Evolutionary conservation across 148 eudicot genomes (phyloP).

Genomic region (Arbutus unedo): DNA sequence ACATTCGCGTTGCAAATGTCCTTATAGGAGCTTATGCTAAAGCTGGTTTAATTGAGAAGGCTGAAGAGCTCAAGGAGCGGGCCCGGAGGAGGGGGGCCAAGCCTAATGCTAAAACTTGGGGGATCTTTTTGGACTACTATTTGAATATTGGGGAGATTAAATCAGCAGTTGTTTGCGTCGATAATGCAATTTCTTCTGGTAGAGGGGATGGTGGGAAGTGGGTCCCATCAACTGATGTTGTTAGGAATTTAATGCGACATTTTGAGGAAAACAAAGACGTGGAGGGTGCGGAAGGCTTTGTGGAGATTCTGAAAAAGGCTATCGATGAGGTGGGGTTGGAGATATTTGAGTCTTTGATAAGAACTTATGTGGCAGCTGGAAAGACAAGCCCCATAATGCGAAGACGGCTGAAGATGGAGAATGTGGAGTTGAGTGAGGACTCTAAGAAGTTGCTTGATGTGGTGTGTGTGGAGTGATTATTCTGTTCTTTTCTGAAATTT

Average conservation of each 20-base stretch:
- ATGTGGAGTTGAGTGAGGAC: conserved; percentile 68
- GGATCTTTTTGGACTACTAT: conserved; percentile 66
- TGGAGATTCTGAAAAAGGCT: conserved; percentile 55
- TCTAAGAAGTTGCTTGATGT: conserved; percentile 62
- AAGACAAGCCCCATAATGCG: conserved; percentile 59
- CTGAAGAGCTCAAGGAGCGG: conserved; percentile 49
- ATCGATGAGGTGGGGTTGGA: conserved; percentile 44
- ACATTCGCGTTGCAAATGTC: conserved; percentile 70
- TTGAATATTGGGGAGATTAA: conserved; percentile 54
- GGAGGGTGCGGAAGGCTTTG: conserved; percentile 69
- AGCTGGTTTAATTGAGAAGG: conserved; percentile 57
- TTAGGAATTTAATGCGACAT: conserved; percentile 45
- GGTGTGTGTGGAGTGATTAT: conserved; percentile 42
- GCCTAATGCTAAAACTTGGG: conserved; percentile 93
- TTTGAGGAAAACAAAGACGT: conserved; percentile 79
- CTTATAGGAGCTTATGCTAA: conserved; percentile 64
- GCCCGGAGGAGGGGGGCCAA: conserved; percentile 59
- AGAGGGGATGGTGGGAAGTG: conserved; percentile 71
- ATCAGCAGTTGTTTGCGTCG: conserved; percentile 54
- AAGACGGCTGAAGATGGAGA: conserved; percentile 86
- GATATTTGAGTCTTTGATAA: conserved; percentile 58
- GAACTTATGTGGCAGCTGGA: conserved; percentile 70
- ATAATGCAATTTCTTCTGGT: conserved; percentile 57
- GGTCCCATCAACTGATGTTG: conserved; percentile 47
- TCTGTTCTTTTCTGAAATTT: neutral